These are phyloP conservation scores for Cladophialophora yegresii DNA, from an alignment of 2,329 filamentous ascomycete species.

Conservation along the genomic window DNA sequence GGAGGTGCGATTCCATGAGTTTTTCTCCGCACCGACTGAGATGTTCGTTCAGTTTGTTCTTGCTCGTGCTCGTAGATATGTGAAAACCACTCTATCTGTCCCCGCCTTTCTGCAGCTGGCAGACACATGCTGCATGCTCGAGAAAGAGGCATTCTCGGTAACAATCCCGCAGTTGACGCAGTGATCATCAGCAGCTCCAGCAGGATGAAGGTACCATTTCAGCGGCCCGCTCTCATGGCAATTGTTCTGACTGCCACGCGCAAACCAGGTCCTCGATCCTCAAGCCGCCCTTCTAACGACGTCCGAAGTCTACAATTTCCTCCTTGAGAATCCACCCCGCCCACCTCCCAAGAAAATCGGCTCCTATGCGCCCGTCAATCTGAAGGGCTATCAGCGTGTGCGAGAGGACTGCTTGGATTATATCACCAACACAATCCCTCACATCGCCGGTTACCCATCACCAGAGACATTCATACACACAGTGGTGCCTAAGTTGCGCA, in stretches of 20 bases:
- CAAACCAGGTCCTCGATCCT: conserved; percentile 47
- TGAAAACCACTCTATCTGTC: not conserved
- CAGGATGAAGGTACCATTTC: not conserved
- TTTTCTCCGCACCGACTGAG: not conserved
- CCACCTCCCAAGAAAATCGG: conserved; percentile 29
- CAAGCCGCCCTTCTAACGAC: conserved; percentile 50
- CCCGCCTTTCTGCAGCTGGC: not conserved
- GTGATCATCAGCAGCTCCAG: not conserved
- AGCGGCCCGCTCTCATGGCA: not conserved
- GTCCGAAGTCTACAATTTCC: conserved; percentile 48
- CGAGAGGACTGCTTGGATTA: conserved; percentile 43
- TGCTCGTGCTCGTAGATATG: not conserved
- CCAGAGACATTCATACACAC: conserved; percentile 45
- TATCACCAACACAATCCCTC: conserved; percentile 26
- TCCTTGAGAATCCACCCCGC: conserved; percentile 47
- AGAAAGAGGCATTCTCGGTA: not conserved
- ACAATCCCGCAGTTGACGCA: not conserved
- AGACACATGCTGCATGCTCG: not conserved
- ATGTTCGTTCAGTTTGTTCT: not conserved
- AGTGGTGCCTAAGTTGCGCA: conserved; percentile 43
- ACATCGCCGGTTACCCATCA: conserved; percentile 37
- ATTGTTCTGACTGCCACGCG: not conserved
- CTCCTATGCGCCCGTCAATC: conserved; percentile 43
- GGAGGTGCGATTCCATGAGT: not conserved
- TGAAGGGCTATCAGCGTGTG: conserved; percentile 51